Evolutionary conservation across 2,329 filamentous ascomycete species (phyloP).

Genomic region (Chaetothyriales sp.): DNA sequence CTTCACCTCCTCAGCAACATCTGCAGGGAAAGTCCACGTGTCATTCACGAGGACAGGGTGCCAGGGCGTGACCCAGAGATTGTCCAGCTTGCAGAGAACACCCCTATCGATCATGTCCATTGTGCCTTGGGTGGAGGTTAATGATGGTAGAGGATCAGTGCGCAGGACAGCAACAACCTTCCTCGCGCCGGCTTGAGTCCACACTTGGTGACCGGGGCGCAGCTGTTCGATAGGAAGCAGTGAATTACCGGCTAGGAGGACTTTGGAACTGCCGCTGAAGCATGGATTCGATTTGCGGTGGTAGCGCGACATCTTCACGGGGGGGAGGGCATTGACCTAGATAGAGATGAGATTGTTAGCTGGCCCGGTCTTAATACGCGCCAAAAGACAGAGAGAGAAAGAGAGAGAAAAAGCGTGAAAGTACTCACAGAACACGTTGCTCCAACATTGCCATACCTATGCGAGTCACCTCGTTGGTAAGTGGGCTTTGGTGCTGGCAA

Average conservation of each 20-base stretch:
- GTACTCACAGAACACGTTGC: constrained; percentile 1
- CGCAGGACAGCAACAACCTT: constrained; percentile 39
- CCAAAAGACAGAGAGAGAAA: not conserved
- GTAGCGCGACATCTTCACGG: constrained; percentile 32
- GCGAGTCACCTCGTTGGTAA: constrained; percentile 2
- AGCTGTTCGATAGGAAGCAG: constrained; percentile 31
- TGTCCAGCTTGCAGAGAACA: constrained; percentile 29
- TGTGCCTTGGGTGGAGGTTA: not conserved
- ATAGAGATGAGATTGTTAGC: constrained; percentile 2
- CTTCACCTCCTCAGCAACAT: constrained; percentile 23
- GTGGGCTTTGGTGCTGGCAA: constrained; percentile 20
- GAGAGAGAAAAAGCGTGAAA: too few relatives aligned
- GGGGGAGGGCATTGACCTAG: not conserved
- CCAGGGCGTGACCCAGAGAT: constrained; percentile 44
- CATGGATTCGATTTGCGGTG: constrained; percentile 34
- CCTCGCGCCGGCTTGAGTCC: constrained; percentile 38
- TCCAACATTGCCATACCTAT: not conserved
- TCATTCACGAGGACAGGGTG: constrained; percentile 39
- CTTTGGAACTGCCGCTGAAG: constrained; percentile 39
- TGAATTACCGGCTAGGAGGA: constrained; percentile 33
- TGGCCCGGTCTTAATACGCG: not conserved
- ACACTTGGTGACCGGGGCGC: constrained; percentile 34
- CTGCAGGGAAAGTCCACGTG: constrained; percentile 37
- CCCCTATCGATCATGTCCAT: constrained; percentile 23
- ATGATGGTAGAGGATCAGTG: constrained; percentile 27